These are phyloP conservation scores for Bolboschoenoplectus hybrid DNA, from an alignment of 202 grass and related monocot genomes.

Conservation along the genomic window DNA sequence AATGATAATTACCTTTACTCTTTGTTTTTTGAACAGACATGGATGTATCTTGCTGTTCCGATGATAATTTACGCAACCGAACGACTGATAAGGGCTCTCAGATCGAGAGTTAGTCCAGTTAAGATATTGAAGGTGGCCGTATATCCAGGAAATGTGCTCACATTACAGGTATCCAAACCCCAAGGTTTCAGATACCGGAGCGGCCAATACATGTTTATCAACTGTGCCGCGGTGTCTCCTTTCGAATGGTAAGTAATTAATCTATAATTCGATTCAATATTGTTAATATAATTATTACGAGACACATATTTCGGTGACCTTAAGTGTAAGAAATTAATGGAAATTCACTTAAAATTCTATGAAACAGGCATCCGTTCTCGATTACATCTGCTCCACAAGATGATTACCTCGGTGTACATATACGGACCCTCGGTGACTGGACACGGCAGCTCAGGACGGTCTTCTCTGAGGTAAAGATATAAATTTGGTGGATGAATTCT, in stretches of 20 bases:
- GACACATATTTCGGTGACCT: neutral
- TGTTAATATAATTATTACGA: neutral
- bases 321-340: neutral
- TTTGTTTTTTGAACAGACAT: constrained; percentile 56
- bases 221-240: constrained; percentile 84
- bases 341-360: neutral
- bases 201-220: constrained; percentile 94
- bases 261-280: constrained; percentile 4
- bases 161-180: constrained; percentile 89
- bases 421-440: constrained; percentile 47
- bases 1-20: neutral
- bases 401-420: constrained; percentile 44
- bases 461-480: constrained; percentile 38
- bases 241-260: constrained; percentile 75
- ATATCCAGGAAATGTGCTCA: constrained; percentile 95
- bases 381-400: constrained; percentile 46
- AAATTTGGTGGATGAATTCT: neutral
- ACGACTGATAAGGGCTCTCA: constrained; percentile 69
- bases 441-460: constrained; percentile 45
- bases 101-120: constrained; percentile 82
- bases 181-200: constrained; percentile 75
- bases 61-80: constrained; percentile 78
- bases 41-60: constrained; percentile 95
- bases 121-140: constrained; percentile 90
- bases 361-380: constrained; percentile 46